phyloP scores from a whole-genome alignment of 345 rosid genomes.

The Eucalyptus urophylla region DNA sequence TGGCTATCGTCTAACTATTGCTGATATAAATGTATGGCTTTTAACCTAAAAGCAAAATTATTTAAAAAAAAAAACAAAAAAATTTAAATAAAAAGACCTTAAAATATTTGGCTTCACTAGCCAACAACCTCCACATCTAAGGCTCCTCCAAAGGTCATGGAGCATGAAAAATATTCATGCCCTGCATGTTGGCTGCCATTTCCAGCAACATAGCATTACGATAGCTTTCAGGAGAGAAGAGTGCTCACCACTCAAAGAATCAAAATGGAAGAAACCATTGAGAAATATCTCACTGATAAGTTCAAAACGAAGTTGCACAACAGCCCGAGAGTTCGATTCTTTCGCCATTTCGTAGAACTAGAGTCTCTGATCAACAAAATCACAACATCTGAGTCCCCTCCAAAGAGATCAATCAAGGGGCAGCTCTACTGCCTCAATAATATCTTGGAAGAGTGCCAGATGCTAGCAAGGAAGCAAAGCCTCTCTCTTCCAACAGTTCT shows the following conservation, averaged over 20 bases:
- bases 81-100: too few relatives aligned
- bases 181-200: not conserved
- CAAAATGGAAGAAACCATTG: not conserved
- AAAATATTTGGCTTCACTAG: too few relatives aligned
- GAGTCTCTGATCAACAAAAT: not conserved
- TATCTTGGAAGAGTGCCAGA: not conserved
- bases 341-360: not conserved
- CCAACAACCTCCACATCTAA: not conserved
- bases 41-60: too few relatives aligned
- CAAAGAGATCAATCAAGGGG: not conserved
- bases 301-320: not conserved
- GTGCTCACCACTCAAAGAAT: not conserved
- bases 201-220: not conserved
- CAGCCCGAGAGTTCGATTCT: not conserved
- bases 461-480: not conserved
- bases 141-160: not conserved
- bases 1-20: too few relatives aligned
- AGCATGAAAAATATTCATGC: not conserved
- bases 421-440: not conserved
- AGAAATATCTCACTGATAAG: not conserved
- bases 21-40: too few relatives aligned
- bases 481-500: not conserved
- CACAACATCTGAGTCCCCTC: not conserved
- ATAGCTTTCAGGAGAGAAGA: not conserved
- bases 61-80: too few relatives aligned